These are phyloP conservation scores for Irpex sp. DNA, from an alignment of 1,284 basidiomycete genomes.

Conservation along the genomic window DNA sequence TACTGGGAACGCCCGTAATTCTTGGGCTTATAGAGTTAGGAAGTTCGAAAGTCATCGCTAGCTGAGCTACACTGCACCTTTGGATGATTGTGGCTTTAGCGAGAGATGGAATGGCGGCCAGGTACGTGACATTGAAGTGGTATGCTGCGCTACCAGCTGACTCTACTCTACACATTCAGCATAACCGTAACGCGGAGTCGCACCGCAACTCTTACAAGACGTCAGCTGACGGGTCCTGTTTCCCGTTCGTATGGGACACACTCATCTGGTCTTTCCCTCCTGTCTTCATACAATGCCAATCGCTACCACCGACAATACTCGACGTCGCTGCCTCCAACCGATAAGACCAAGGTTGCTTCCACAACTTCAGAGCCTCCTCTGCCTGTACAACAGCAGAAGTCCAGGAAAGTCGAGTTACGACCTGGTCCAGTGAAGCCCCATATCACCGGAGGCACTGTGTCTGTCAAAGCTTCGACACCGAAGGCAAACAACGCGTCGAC, in stretches of 20 bases:
- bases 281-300: neutral
- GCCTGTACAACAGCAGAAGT: constrained; percentile 28
- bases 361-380: constrained; percentile 12
- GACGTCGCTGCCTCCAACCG: constrained; percentile 23
- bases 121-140: constrained; percentile 18
- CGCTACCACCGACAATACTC: constrained; percentile 7
- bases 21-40: neutral
- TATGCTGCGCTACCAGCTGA: neutral
- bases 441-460: constrained; percentile 5
- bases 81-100: constrained; percentile 31
- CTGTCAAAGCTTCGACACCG: neutral
- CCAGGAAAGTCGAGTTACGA: constrained; percentile 57
- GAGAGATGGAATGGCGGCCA: constrained; percentile 30
- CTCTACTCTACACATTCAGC: neutral
- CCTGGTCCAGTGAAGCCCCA: constrained; percentile 61
- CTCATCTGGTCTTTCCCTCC: neutral
- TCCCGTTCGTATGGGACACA: constrained; percentile 5
- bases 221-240: neutral
- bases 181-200: constrained; percentile 8
- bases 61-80: constrained; percentile 1
- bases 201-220: neutral
- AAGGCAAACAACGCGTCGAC: constrained; percentile 2
- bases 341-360: constrained; percentile 20
- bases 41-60: neutral
- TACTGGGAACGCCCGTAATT: neutral